These are phyloP conservation scores for Quercus parvula DNA, from an alignment of 306 rosid species.

Conservation along the genomic window DNA sequence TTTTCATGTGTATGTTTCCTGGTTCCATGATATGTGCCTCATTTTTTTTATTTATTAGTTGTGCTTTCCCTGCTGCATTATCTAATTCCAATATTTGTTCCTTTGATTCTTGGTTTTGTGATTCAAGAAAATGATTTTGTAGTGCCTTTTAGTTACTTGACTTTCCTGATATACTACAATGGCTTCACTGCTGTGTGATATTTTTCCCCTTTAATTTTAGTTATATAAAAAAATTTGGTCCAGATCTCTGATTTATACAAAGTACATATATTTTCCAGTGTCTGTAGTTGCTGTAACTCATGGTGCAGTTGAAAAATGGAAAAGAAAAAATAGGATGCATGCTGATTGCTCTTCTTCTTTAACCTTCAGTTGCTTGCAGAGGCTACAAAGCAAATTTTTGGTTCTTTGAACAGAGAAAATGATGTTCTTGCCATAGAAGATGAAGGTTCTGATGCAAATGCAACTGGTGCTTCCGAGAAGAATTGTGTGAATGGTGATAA, in stretches of 20 bases:
- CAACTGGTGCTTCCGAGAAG: conserved; percentile 47
- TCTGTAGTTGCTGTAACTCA: neutral
- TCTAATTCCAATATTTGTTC: neutral
- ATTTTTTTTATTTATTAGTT: neutral
- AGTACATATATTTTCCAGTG: neutral
- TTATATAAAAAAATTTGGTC: neutral
- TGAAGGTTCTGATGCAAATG: conserved; percentile 59
- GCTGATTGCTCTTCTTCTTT: conserved; percentile 24
- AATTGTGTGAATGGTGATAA: conserved; percentile 44
- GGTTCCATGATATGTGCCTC: neutral
- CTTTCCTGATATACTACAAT: neutral
- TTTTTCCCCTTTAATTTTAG: neutral
- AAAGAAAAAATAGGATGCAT: conserved; percentile 2
- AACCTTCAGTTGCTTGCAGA: conserved; percentile 88
- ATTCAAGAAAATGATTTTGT: neutral
- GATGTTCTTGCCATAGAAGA: conserved; percentile 75
- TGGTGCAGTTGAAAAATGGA: conserved; percentile 10
- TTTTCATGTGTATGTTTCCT: neutral
- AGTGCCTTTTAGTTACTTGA: neutral
- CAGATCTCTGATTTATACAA: neutral
- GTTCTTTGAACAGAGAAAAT: conserved; percentile 53
- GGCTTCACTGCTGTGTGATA: neutral
- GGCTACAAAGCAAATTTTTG: conserved; percentile 78
- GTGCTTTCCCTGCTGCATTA: neutral
- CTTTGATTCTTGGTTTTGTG: neutral